Conservation (phyloP, 202 grass and related monocot species). For the Hordeum pubiflorum region DNA sequence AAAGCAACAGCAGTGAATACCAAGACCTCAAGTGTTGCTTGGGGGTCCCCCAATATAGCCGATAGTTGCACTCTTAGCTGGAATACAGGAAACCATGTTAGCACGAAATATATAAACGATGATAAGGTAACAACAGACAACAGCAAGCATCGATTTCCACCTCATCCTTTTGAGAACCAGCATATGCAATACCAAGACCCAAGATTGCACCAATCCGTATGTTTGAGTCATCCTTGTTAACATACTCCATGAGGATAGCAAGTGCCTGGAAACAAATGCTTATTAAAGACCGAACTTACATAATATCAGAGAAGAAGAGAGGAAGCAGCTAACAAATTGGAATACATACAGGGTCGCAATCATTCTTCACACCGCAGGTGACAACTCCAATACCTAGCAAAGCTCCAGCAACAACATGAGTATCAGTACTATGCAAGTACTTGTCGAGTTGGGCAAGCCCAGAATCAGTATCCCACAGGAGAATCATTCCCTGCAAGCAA, state of each 20-base stretch:
- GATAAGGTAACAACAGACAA: neutral
- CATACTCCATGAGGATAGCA: slow-evolving; percentile 85
- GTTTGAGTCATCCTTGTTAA: slow-evolving; percentile 76
- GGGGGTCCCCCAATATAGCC: slow-evolving; percentile 60
- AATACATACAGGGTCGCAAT: slow-evolving; percentile 83
- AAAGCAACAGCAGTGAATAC: slow-evolving; percentile 85
- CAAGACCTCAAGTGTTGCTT: slow-evolving; percentile 78
- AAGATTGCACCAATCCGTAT: slow-evolving; percentile 91
- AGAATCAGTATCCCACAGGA: slow-evolving; percentile 86
- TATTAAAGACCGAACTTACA: neutral
- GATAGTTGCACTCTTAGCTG: slow-evolving; percentile 75
- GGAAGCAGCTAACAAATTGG: neutral
- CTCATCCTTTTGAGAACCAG: slow-evolving; percentile 92
- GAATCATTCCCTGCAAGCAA: slow-evolving; percentile 85
- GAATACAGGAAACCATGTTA: slow-evolving; percentile 28
- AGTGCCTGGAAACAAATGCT: slow-evolving; percentile 50
- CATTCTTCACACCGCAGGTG: slow-evolving; percentile 88
- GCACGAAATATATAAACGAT: slow-evolving; percentile 1
- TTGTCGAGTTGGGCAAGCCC: slow-evolving; percentile 93
- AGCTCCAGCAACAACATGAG: slow-evolving; percentile 96
- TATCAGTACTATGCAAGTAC: slow-evolving; percentile 82
- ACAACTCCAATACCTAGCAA: slow-evolving; percentile 89
- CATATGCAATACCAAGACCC: slow-evolving; percentile 93
- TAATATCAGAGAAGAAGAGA: neutral
- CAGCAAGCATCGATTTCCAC: slow-evolving; percentile 19